phyloP scores from a whole-genome alignment of 2,329 filamentous ascomycete species.

The Ophiocordyceps camponoti-leonardi region DNA sequence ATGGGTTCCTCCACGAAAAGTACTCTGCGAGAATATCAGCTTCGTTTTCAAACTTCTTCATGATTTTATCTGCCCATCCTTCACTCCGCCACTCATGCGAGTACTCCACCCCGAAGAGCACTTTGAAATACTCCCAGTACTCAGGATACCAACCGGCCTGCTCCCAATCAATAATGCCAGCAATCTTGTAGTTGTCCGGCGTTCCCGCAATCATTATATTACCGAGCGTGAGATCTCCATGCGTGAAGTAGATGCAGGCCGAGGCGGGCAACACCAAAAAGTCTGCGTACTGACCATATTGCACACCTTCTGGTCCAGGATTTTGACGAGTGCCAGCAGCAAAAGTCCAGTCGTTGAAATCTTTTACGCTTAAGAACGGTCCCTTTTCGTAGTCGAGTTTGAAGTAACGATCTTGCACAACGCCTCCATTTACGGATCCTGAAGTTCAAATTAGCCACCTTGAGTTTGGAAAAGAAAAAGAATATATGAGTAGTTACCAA shows the following conservation, averaged over 20 bases:
- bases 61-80: slow-evolving; percentile 7
- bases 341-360: slow-evolving; percentile 8
- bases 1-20: slow-evolving; percentile 5
- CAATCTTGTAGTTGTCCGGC: slow-evolving; percentile 9
- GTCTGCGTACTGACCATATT: slow-evolving; percentile 3
- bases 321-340: slow-evolving; percentile 6
- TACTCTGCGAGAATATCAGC: slow-evolving; percentile 4
- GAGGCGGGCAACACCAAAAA: slow-evolving; percentile 6
- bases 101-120: slow-evolving; percentile 6
- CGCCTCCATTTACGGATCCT: slow-evolving; percentile 8
- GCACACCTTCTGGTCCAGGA: slow-evolving; percentile 1
- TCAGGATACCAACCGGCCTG: slow-evolving; percentile 26
- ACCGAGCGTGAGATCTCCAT: slow-evolving; percentile 28
- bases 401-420: slow-evolving; percentile 8
- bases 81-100: slow-evolving; percentile 5
- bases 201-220: slow-evolving; percentile 25
- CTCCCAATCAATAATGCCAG: slow-evolving; percentile 29
- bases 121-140: slow-evolving; percentile 21
- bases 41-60: slow-evolving; percentile 4
- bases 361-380: slow-evolving; percentile 5
- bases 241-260: slow-evolving; percentile 10
- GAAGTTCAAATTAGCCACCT: no score
- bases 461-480: neutral
- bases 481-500: slow-evolving; percentile 1
- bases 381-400: slow-evolving; percentile 6